phyloP scores from a whole-genome alignment of 1,139 yeast genomes.

The Nakaseomyces glabratus region DNA sequence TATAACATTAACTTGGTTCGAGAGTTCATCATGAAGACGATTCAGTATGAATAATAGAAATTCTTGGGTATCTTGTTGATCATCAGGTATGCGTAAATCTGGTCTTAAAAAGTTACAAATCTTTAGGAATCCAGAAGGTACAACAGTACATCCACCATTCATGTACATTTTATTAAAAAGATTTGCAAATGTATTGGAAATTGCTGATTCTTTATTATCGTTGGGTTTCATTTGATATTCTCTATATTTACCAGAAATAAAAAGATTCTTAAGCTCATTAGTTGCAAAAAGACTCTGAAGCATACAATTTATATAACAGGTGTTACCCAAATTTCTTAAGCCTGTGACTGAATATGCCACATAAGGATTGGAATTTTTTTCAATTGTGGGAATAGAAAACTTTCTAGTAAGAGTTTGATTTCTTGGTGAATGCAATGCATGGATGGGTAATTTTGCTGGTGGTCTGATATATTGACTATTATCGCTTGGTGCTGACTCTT shows the following conservation, averaged over 20 bases:
- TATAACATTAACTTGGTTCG: conserved; percentile 34
- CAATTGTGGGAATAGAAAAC: conserved; percentile 32
- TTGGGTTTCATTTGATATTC: conserved; percentile 34
- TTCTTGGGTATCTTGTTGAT: conserved; percentile 76
- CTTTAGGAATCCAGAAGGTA: conserved; percentile 55
- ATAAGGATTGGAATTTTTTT: conserved; percentile 33
- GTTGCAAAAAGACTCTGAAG: conserved; percentile 58
- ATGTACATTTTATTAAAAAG: conserved; percentile 40
- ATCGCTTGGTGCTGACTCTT: conserved; percentile 1
- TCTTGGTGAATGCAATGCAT: neutral
- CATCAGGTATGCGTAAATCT: conserved; percentile 56
- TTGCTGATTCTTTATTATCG: conserved; percentile 25
- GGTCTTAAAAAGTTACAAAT: conserved; percentile 49
- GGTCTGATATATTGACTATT: conserved; percentile 2
- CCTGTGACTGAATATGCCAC: conserved; percentile 50
- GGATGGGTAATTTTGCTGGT: conserved; percentile 8
- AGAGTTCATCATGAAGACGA: conserved; percentile 58
- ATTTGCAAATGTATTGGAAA: conserved; percentile 42
- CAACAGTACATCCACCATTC: conserved; percentile 53
- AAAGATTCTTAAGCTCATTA: conserved; percentile 36
- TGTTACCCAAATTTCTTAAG: conserved; percentile 56
- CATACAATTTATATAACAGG: conserved; percentile 66
- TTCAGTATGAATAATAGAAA: conserved; percentile 58
- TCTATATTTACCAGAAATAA: conserved; percentile 37
- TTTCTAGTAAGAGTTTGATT: conserved; percentile 1